Conservation (phyloP, 306 rosid genomes). For the Citrullus colocynthis region DNA sequence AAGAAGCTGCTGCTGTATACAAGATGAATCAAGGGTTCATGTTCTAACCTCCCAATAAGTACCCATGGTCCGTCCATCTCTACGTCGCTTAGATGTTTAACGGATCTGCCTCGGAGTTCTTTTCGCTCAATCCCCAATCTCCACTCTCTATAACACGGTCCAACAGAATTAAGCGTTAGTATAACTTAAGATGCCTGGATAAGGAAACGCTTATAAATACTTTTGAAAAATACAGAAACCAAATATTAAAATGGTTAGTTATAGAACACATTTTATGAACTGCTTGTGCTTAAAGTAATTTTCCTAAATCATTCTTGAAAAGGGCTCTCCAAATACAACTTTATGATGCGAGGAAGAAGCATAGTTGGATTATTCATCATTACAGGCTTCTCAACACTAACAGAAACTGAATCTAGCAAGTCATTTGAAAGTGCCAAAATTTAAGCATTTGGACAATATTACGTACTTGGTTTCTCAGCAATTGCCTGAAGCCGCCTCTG, state of each 20-base stretch:
- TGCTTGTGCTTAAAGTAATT: not conserved
- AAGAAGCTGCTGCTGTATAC: constrained; percentile 15
- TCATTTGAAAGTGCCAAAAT: not conserved
- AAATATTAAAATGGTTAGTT: not conserved
- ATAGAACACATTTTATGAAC: not conserved
- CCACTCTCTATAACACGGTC: constrained; percentile 36
- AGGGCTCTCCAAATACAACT: not conserved
- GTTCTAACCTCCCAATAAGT: constrained; percentile 18
- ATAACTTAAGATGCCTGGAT: not conserved
- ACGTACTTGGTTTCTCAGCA: constrained; percentile 79
- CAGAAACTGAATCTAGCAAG: not conserved
- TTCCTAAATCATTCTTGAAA: not conserved
- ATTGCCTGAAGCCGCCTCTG: constrained; percentile 80
- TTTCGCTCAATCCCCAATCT: constrained; percentile 60
- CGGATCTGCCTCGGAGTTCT: constrained; percentile 70
- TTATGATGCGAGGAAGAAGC: not conserved
- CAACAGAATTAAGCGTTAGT: not conserved
- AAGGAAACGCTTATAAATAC: not conserved
- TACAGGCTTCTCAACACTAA: not conserved
- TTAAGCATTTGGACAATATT: constrained; percentile 1
- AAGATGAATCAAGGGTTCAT: constrained; percentile 9
- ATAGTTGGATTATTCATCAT: not conserved
- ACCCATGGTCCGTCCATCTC: constrained; percentile 3
- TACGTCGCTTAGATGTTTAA: constrained; percentile 39
- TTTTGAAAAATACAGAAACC: not conserved